Conservation (phyloP, 164 flowering plant genomes). For the Brasenia schreberi region DNA sequence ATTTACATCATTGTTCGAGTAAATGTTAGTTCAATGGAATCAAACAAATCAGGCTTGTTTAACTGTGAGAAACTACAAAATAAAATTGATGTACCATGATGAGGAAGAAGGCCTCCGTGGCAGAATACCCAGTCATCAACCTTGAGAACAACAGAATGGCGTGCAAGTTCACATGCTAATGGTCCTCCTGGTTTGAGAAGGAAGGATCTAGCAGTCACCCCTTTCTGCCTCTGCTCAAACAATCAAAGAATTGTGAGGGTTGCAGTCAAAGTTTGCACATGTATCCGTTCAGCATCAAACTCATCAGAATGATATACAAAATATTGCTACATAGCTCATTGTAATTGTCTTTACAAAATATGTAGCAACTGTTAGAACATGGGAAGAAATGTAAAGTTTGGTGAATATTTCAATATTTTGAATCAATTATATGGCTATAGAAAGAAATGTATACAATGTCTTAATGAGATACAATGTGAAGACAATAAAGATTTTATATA, state of each 20-base stretch:
- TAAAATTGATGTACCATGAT: constrained; percentile 54
- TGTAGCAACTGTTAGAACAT: too few relatives aligned
- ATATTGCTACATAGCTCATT: background rate
- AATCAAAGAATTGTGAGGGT: constrained; percentile 19
- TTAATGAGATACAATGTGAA: too few relatives aligned
- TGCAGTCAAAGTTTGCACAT: background rate
- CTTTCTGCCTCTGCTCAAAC: constrained; percentile 95
- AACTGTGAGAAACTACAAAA: background rate
- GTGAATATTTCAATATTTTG: too few relatives aligned
- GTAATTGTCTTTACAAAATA: too few relatives aligned
- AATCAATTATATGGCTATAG: too few relatives aligned
- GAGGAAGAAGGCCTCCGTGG: constrained; percentile 98
- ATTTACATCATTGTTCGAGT: too few relatives aligned
- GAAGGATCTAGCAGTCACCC: constrained; percentile 66
- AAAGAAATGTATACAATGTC: too few relatives aligned
- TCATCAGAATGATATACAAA: background rate
- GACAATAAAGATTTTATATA: too few relatives aligned
- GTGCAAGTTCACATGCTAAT: constrained; percentile 76
- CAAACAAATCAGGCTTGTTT: too few relatives aligned
- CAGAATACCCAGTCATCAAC: constrained; percentile 94
- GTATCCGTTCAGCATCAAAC: background rate
- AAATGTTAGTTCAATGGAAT: too few relatives aligned
- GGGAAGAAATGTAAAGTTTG: too few relatives aligned
- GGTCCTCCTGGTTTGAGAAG: constrained; percentile 82
- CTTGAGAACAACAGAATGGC: constrained; percentile 71